phyloP scores from a whole-genome alignment of 768 basidiomycete species.

The Macrolepiota albuminosa region DNA sequence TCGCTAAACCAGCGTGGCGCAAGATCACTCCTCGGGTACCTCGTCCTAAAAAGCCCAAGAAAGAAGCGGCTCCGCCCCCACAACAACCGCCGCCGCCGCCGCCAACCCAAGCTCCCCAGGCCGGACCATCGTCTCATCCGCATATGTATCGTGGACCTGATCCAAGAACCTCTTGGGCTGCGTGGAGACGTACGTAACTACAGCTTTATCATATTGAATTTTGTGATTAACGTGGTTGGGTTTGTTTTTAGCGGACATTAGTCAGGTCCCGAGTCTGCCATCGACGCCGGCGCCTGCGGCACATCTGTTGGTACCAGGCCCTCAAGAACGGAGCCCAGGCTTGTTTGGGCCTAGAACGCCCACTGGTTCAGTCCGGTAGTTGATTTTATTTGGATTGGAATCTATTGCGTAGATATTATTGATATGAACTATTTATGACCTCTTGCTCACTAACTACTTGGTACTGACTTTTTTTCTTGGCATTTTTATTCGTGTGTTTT shows the following conservation, averaged over 20 bases:
- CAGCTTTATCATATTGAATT: not conserved
- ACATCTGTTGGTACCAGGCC: slow-evolving; percentile 55
- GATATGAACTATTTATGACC: not conserved
- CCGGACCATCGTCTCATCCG: slow-evolving; percentile 11
- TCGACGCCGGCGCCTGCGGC: slow-evolving; percentile 42
- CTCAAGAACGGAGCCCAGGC: slow-evolving; percentile 46
- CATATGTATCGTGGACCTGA: slow-evolving; percentile 22
- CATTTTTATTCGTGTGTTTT: not conserved
- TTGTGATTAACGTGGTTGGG: slow-evolving; percentile 4
- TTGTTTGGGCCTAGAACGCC: slow-evolving; percentile 80
- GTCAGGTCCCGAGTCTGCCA: slow-evolving; percentile 53
- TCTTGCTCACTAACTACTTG: not conserved
- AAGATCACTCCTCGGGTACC: slow-evolving; percentile 33
- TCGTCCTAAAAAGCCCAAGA: slow-evolving; percentile 44
- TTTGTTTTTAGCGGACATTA: slow-evolving; percentile 48
- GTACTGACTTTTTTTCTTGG: not conserved
- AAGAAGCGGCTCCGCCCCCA: slow-evolving; percentile 30
- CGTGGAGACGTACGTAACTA: slow-evolving; percentile 59
- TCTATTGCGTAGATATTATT: not conserved
- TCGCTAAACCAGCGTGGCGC: slow-evolving; percentile 59
- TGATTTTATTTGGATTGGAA: not conserved
- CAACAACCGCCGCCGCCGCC: slow-evolving; percentile 20
- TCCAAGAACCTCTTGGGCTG: slow-evolving; percentile 54
- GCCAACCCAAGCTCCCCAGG: slow-evolving; percentile 15
- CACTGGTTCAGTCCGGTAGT: slow-evolving; percentile 23